Conservation (phyloP, 2,329 filamentous ascomycete species). For the Xylariaceae sp. region DNA sequence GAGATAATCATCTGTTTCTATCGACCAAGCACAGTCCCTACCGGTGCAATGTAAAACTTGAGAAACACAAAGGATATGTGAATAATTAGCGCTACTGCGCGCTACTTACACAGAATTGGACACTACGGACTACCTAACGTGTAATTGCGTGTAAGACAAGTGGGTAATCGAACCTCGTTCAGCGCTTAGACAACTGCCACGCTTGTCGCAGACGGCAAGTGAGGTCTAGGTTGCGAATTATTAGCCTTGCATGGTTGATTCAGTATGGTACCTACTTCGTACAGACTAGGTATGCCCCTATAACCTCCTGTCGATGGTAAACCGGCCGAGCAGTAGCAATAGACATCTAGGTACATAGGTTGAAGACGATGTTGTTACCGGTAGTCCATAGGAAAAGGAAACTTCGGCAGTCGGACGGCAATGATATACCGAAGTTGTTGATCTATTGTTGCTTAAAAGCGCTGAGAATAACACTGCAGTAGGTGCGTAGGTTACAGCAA, state of each 20-base stretch:
- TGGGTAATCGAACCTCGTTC: neutral
- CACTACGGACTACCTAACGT: neutral
- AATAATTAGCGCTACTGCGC: neutral
- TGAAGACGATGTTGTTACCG: no score
- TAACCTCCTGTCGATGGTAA: neutral
- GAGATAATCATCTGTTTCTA: no score
- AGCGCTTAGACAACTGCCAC: neutral
- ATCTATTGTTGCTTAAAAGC: neutral
- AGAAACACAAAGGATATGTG: no score
- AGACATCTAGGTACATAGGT: no score
- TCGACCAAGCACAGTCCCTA: no score
- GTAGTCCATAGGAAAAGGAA: neutral
- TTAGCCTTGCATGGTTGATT: neutral
- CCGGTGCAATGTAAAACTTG: no score
- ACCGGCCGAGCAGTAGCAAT: no score
- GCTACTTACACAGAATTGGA: neutral
- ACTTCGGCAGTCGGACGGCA: neutral
- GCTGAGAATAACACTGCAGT: no score
- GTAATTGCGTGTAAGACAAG: neutral
- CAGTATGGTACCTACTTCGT: no score
- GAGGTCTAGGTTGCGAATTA: neutral
- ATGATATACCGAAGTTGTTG: neutral
- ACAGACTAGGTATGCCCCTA: no score
- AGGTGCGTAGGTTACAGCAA: no score
- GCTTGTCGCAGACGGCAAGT: neutral